Conservation (phyloP, 306 rosid species). For the Vigna nakashimae region DNA sequence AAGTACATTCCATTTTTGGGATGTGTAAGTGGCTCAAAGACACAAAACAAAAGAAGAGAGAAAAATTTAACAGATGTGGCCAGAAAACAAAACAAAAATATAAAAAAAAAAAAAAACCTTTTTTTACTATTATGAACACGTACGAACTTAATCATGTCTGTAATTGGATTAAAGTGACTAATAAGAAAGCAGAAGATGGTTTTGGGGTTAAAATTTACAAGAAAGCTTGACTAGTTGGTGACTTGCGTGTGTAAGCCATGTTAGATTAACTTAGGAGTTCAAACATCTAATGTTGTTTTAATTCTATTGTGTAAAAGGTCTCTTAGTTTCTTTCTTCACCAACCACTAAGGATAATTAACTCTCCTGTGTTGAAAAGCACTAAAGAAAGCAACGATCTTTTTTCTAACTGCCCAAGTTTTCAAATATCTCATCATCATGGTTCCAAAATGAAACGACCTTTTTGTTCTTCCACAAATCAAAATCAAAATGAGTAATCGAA, state of each 20-base stretch:
- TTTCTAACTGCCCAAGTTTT: conserved; percentile 55
- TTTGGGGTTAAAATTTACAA: conserved; percentile 21
- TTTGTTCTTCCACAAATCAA: conserved; percentile 42
- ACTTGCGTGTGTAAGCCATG: conserved; percentile 46
- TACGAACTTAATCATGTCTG: conserved; percentile 33
- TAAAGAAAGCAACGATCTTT: conserved; percentile 39
- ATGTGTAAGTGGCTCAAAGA: neutral
- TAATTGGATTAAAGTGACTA: conserved; percentile 57
- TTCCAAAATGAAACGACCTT: conserved; percentile 26
- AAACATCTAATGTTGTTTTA: conserved; percentile 36
- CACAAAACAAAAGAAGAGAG: too few species aligned
- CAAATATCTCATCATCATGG: conserved; percentile 53
- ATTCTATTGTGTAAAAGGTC: conserved; percentile 39
- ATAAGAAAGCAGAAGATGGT: conserved; percentile 51
- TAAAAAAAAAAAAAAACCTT: neutral
- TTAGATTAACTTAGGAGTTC: conserved; percentile 4
- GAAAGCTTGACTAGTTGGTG: conserved; percentile 38
- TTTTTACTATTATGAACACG: neutral
- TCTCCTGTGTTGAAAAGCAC: conserved; percentile 54
- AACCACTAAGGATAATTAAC: conserved; percentile 38
- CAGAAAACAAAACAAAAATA: neutral
- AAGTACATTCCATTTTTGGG: neutral
- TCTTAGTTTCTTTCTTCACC: conserved; percentile 48
- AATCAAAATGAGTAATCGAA: conserved; percentile 42
- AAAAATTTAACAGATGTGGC: neutral